These are phyloP conservation scores for Entomortierella chlamydospora DNA, from an alignment of 192 early-diverging fungal genomes.

Conservation along the genomic window DNA sequence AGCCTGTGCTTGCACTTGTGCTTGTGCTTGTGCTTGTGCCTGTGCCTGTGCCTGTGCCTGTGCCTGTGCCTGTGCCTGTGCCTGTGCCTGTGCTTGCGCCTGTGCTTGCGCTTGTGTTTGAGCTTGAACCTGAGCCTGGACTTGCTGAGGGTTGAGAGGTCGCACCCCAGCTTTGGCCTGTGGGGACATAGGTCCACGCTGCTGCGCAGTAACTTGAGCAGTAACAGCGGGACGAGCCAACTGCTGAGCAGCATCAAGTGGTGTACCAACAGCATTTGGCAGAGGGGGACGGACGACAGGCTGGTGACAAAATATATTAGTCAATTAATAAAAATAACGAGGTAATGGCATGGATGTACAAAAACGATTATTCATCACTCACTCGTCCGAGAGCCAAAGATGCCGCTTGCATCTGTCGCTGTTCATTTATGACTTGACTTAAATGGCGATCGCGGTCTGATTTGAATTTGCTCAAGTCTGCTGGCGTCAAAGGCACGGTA, in stretches of 20 bases:
- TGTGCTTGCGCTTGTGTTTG: slow-evolving; percentile 34
- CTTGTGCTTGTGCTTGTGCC: slow-evolving; percentile 18
- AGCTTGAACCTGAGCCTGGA: slow-evolving; percentile 29
- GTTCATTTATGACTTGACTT: slow-evolving; percentile 61
- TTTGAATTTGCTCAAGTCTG: slow-evolving; percentile 66
- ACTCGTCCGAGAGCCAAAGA: slow-evolving; percentile 58
- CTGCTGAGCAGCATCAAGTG: slow-evolving; percentile 44
- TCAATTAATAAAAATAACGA: neutral
- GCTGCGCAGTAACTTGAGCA: slow-evolving; percentile 33
- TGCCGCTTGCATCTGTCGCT: slow-evolving; percentile 59
- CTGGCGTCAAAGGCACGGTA: slow-evolving; percentile 55
- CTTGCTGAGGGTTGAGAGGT: slow-evolving; percentile 43
- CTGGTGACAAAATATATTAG: neutral
- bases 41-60: slow-evolving; percentile 30
- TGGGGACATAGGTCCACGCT: slow-evolving; percentile 44
- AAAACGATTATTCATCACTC: slow-evolving; percentile 5
- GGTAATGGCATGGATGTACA: too few relatives aligned
- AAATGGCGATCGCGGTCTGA: slow-evolving; percentile 62
- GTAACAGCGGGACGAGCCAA: slow-evolving; percentile 30
- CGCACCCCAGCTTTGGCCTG: slow-evolving; percentile 46
- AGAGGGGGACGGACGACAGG: slow-evolving; percentile 30
- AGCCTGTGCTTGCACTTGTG: slow-evolving; percentile 27
- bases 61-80: slow-evolving; percentile 21
- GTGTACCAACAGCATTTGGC: slow-evolving; percentile 11
- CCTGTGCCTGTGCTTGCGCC: slow-evolving; percentile 29